Conservation (phyloP, 805 yeast species). For the Candida boleticola region DNA sequence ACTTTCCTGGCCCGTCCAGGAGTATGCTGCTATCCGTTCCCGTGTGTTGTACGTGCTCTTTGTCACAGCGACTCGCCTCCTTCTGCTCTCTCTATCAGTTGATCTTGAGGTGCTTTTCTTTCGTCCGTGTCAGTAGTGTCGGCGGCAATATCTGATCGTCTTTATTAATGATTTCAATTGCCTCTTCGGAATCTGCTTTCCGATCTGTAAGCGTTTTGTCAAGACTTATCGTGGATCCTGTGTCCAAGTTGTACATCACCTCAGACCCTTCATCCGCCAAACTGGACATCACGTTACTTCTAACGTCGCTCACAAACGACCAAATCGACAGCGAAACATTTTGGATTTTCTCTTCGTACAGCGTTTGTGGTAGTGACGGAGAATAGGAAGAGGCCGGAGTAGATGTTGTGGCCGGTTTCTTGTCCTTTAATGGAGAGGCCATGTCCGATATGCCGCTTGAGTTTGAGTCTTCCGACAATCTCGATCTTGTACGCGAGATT, state of each 20-base stretch:
- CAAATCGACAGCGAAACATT: constrained; percentile 41
- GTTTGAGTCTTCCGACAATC: constrained; percentile 25
- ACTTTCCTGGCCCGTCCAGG: too few species aligned
- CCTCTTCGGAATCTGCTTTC: background rate
- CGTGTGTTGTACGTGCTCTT: too few species aligned
- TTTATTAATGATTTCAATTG: background rate
- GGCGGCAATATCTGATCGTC: background rate
- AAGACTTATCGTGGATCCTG: constrained; percentile 20
- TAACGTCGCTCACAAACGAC: constrained; percentile 44
- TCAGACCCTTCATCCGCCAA: constrained; percentile 15
- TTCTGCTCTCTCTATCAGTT: background rate
- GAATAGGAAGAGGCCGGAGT: background rate
- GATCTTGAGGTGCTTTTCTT: background rate
- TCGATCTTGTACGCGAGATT: background rate
- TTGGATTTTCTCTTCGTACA: constrained; percentile 19
- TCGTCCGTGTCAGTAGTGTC: background rate
- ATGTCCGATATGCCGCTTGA: background rate
- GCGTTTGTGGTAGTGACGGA: background rate
- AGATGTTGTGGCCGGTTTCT: background rate
- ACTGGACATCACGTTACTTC: constrained; percentile 30
- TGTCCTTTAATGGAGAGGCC: constrained; percentile 11
- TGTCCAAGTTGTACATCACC: constrained; percentile 22
- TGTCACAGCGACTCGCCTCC: too few species aligned
- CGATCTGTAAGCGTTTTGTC: background rate
- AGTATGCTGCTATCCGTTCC: too few species aligned